Conservation (phyloP, 2,329 filamentous ascomycete genomes). For the Trichoderma harzianum region DNA sequence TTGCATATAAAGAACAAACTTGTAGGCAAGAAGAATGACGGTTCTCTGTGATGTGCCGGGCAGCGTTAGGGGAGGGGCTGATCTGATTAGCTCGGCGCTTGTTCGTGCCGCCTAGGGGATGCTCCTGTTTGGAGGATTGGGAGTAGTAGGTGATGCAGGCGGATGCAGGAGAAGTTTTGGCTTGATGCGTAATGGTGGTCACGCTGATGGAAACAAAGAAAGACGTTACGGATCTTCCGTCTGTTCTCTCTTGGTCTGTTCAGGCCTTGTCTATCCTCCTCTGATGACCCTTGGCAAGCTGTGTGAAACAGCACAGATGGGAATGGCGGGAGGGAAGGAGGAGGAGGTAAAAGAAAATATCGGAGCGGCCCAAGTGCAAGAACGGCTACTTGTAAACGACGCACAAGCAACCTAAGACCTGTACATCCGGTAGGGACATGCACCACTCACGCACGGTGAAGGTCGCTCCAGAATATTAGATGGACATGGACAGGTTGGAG, state of each 20-base stretch:
- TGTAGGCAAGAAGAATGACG: constrained; percentile 5
- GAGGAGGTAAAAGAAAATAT: constrained; percentile 6
- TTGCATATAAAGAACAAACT: constrained; percentile 13
- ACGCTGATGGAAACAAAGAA: background rate
- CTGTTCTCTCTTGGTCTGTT: background rate
- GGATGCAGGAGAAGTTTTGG: constrained; percentile 17
- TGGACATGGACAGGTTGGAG: constrained; percentile 3
- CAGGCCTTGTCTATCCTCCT: background rate
- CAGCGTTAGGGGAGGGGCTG: constrained; percentile 28
- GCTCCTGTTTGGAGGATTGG: constrained; percentile 9
- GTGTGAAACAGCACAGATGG: background rate
- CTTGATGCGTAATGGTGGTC: constrained; percentile 10
- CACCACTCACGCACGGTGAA: constrained; percentile 11
- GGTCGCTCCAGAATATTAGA: constrained; percentile 14
- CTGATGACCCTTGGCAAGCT: background rate
- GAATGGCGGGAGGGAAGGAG: background rate
- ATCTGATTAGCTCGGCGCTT: constrained; percentile 30
- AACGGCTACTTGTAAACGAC: constrained; percentile 8
- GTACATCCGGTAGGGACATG: background rate
- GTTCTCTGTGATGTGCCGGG: constrained; percentile 20
- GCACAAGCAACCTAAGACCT: background rate
- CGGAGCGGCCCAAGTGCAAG: background rate
- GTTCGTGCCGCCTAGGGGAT: constrained; percentile 16
- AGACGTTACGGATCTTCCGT: background rate
- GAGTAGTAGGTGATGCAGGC: constrained; percentile 15